phyloP scores from a whole-genome alignment of 306 rosid genomes.

The Cucurbita pepo region DNA sequence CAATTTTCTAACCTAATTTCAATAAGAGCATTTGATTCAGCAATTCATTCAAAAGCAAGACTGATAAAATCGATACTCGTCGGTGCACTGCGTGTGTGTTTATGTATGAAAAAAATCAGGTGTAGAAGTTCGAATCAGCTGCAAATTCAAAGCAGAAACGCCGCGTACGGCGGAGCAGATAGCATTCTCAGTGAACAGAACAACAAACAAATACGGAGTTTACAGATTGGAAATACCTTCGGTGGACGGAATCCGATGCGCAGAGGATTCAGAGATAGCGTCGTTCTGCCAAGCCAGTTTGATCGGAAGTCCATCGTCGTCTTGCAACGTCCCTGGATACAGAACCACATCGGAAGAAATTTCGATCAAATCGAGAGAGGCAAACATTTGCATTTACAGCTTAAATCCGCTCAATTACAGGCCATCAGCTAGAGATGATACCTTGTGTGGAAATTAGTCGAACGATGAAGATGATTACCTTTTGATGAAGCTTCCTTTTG shows the following conservation, averaged over 20 bases:
- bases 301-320: conserved; percentile 45
- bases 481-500: background rate
- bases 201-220: conserved; percentile 61
- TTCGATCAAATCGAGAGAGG: conserved; percentile 48
- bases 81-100: background rate
- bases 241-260: conserved; percentile 83
- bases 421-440: conserved; percentile 46
- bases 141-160: conserved; percentile 61
- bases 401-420: conserved; percentile 64
- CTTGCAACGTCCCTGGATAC: conserved; percentile 85
- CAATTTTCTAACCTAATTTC: background rate
- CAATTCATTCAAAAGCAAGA: background rate
- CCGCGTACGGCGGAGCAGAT: conserved; percentile 55
- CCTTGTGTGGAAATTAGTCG: conserved; percentile 36
- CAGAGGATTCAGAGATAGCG: conserved; percentile 61
- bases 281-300: conserved; percentile 69
- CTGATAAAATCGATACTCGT: background rate
- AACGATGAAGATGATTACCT: background rate
- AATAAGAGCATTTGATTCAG: background rate
- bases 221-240: conserved; percentile 82
- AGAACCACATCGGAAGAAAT: conserved; percentile 62
- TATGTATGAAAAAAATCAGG: conserved; percentile 16
- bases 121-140: conserved; percentile 69
- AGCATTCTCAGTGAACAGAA: conserved; percentile 71
- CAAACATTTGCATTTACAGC: conserved; percentile 83